A percentile compares a stretch with the other conserved stretches of the same genome.
These are phyloP conservation scores for Tephrocybe sp. DNA, from an alignment of 768 basidiomycete species.

Conservation along the genomic window DNA sequence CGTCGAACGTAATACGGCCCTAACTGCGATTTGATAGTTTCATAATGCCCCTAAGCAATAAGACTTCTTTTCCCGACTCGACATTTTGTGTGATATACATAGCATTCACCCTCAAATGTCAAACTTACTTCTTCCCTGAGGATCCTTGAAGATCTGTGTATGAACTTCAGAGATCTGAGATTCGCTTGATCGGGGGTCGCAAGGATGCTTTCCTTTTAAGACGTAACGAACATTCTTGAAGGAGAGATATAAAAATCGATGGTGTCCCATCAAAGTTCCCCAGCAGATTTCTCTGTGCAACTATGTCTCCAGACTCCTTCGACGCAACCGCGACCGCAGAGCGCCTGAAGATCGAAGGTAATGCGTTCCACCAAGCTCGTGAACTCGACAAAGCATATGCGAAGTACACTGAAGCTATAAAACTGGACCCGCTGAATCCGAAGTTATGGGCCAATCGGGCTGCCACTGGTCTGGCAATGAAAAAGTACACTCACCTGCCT, in stretches of 20 bases:
- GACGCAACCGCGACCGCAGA: constrained; percentile 17
- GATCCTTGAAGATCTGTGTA: too few species aligned
- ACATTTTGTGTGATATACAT: too few species aligned
- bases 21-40: constrained; percentile 50
- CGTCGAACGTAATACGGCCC: too few species aligned
- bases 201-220: too few species aligned
- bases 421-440: constrained; percentile 34
- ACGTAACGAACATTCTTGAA: too few species aligned
- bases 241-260: too few species aligned
- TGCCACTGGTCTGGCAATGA: constrained; percentile 35
- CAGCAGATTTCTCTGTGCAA: not conserved
- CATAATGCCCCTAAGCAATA: constrained; percentile 46
- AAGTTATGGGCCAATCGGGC: constrained; percentile 45
- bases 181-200: too few species aligned
- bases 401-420: constrained; percentile 43
- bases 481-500: constrained; percentile 24
- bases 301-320: not conserved
- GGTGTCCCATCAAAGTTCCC: not conserved
- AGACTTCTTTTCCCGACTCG: not conserved
- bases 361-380: constrained; percentile 32
- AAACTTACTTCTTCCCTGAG: too few species aligned
- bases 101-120: too few species aligned
- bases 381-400: constrained; percentile 32
- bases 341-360: constrained; percentile 39
- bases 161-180: too few species aligned